These are phyloP conservation scores for Stephania yunnanensis DNA, from an alignment of 164 flowering plant species.

Conservation along the genomic window DNA sequence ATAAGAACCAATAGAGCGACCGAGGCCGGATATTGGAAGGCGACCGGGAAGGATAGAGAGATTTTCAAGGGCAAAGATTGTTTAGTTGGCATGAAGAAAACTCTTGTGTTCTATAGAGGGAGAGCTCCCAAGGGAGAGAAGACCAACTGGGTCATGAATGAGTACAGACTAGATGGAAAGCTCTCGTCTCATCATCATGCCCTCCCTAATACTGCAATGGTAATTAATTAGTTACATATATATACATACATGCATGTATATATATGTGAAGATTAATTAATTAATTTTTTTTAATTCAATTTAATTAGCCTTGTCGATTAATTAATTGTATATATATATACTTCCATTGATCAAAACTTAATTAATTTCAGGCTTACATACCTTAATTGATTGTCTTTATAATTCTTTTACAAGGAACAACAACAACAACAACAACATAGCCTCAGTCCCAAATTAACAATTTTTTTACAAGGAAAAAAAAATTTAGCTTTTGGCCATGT, in stretches of 20 bases:
- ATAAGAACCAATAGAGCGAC: slow-evolving; percentile 63
- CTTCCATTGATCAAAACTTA: too few species aligned
- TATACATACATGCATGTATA: too few species aligned
- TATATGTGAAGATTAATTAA: neutral
- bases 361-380: too few species aligned
- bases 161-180: slow-evolving; percentile 46
- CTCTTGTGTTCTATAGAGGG: slow-evolving; percentile 58
- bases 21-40: slow-evolving; percentile 61
- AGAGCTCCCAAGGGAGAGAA: slow-evolving; percentile 66
- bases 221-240: neutral
- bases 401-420: too few species aligned
- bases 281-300: too few species aligned
- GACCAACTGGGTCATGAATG: slow-evolving; percentile 65
- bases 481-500: too few species aligned
- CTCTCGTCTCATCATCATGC: slow-evolving; percentile 22
- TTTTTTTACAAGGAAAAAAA: too few species aligned
- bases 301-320: neutral
- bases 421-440: too few species aligned
- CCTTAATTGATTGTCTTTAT: too few species aligned
- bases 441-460: too few species aligned
- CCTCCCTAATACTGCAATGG: slow-evolving; percentile 35
- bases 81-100: slow-evolving; percentile 63
- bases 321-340: too few species aligned
- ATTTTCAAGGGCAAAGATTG: slow-evolving; percentile 37
- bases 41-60: slow-evolving; percentile 63